A percentile compares a stretch with the other conserved stretches of the same genome.
Evolutionary conservation across 345 rosid species (phyloP).

Genomic region (Noccaea caerulescens): DNA sequence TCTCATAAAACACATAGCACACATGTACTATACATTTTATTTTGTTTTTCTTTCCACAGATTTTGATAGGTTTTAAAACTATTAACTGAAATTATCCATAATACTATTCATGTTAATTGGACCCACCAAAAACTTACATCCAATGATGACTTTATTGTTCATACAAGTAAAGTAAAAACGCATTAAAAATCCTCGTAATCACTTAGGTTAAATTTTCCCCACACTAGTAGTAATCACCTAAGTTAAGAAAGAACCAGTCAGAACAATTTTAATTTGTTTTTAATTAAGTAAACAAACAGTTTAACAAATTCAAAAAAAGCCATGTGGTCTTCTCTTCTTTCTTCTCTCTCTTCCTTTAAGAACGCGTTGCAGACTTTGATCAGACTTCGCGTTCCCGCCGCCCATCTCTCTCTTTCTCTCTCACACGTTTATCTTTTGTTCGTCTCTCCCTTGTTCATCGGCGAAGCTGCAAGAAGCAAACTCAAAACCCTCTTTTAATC

Average conservation of each 20-base stretch:
- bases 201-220: neutral
- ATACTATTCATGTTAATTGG: neutral
- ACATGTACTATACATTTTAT: neutral
- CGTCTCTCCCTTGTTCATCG: conserved; percentile 27
- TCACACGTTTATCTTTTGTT: conserved; percentile 36
- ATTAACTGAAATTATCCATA: neutral
- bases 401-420: conserved; percentile 42
- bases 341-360: conserved; percentile 37
- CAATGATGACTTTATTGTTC: neutral
- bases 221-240: conserved; percentile 21
- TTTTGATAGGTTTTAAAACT: neutral
- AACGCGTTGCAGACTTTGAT: conserved; percentile 50
- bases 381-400: conserved; percentile 52
- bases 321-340: conserved; percentile 37
- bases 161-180: neutral
- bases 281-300: conserved; percentile 4
- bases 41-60: neutral
- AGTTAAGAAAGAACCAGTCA: conserved; percentile 28
- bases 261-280: neutral
- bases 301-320: conserved; percentile 32
- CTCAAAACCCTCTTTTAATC: neutral
- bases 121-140: conserved; percentile 25
- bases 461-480: neutral
- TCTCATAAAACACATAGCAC: neutral
- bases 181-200: neutral